These are phyloP conservation scores for Nannizzia gypsea DNA, from an alignment of 2,329 filamentous ascomycete species.

Conservation along the genomic window DNA sequence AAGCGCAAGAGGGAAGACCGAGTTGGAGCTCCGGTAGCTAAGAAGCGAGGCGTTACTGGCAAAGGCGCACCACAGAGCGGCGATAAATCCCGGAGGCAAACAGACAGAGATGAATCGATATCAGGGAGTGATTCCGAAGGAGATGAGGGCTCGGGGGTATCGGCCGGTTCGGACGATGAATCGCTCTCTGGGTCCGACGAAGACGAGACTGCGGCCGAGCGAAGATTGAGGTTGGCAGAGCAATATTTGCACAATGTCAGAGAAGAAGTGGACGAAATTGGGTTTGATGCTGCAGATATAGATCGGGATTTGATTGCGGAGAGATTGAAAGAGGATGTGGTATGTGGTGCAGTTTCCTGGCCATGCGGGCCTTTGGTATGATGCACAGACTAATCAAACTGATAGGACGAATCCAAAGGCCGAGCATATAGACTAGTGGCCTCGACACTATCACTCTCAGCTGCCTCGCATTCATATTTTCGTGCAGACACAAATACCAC, in stretches of 20 bases:
- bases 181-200: conserved; percentile 52
- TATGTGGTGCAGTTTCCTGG: conserved; percentile 21
- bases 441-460: conserved; percentile 55
- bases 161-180: conserved; percentile 34
- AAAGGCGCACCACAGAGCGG: conserved; percentile 21
- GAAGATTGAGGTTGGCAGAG: conserved; percentile 75
- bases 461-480: conserved; percentile 59
- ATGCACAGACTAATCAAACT: conserved; percentile 1
- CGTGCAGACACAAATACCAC: conserved; percentile 65
- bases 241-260: conserved; percentile 85
- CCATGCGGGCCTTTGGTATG: conserved; percentile 1
- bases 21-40: conserved; percentile 31
- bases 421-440: conserved; percentile 75
- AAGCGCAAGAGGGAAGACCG: conserved; percentile 68
- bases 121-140: conserved; percentile 70
- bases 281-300: conserved; percentile 89
- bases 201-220: conserved; percentile 77
- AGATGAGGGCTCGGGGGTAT: conserved; percentile 39
- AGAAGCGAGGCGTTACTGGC: conserved; percentile 34
- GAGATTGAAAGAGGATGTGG: conserved; percentile 78
- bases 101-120: conserved; percentile 62
- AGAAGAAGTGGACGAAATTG: conserved; percentile 67
- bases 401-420: conserved; percentile 71
- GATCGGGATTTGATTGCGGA: conserved; percentile 88
- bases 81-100: conserved; percentile 27